Conservation (phyloP, 345 rosid genomes). For the Citropsis articulata region DNA sequence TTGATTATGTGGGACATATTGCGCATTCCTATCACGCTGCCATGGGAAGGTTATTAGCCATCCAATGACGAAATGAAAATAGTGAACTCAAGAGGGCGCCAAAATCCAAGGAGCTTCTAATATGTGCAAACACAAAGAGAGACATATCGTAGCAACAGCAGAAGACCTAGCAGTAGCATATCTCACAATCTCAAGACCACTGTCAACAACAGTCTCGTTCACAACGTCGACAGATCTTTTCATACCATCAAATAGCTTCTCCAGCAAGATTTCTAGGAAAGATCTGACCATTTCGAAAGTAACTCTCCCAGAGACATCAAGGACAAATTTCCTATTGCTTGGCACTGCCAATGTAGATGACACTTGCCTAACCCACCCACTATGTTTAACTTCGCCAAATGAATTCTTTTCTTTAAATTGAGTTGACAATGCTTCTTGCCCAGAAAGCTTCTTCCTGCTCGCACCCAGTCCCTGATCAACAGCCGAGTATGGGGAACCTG, state of each 20-base stretch:
- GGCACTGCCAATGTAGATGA: slow-evolving; percentile 64
- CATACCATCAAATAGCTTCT: slow-evolving; percentile 43
- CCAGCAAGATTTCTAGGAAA: slow-evolving; percentile 53
- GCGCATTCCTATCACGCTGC: neutral
- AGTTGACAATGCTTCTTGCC: slow-evolving; percentile 13
- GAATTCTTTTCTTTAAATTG: slow-evolving; percentile 14
- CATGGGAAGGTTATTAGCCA: neutral
- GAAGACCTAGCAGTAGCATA: slow-evolving; percentile 53
- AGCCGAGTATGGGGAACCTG: slow-evolving; percentile 12
- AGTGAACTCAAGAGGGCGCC: slow-evolving; percentile 35
- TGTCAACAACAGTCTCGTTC: slow-evolving; percentile 39
- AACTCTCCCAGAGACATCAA: slow-evolving; percentile 65
- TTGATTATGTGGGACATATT: neutral
- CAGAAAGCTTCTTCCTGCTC: neutral
- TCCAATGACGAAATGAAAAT: neutral
- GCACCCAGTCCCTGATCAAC: slow-evolving; percentile 15
- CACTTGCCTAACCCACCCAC: slow-evolving; percentile 52
- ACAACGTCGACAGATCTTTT: slow-evolving; percentile 33
- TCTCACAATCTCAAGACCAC: slow-evolving; percentile 44
- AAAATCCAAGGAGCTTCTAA: slow-evolving; percentile 60
- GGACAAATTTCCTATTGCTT: slow-evolving; percentile 60
- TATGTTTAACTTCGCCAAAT: slow-evolving; percentile 8
- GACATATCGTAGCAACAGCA: slow-evolving; percentile 42
- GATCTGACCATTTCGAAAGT: slow-evolving; percentile 73
- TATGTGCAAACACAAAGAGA: slow-evolving; percentile 61